A percentile compares a stretch with the other conserved stretches of the same genome.
phyloP scores from a whole-genome alignment of 495 filamentous ascomycete genomes.

The Baudoinia panamericana region DNA sequence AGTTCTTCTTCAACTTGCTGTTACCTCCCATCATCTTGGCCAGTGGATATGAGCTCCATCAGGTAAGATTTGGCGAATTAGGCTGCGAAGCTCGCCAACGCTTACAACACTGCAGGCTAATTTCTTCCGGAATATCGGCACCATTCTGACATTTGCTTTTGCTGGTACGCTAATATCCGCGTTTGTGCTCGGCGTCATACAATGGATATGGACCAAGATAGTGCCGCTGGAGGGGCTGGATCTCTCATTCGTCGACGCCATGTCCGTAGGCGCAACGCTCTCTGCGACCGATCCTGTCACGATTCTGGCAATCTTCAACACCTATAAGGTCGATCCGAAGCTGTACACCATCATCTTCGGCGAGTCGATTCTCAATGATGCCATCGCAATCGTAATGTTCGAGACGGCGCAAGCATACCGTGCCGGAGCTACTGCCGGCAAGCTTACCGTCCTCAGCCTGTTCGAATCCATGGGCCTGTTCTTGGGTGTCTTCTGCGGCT shows the following conservation, averaged over 20 bases:
- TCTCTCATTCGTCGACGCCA: conserved; percentile 83
- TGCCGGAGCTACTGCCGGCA: conserved; percentile 45
- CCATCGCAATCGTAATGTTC: conserved; percentile 94
- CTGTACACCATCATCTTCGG: conserved; percentile 97
- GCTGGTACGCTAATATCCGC: conserved; percentile 96
- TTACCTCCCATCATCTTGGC: conserved; percentile 95
- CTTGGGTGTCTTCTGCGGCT: conserved; percentile 90
- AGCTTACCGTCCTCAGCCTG: conserved; percentile 57
- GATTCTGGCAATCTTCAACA: conserved; percentile 95
- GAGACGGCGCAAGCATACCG: conserved; percentile 88
- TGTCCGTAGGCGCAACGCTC: conserved; percentile 87
- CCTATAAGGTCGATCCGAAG: conserved; percentile 97
- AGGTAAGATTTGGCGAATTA: conserved; percentile 35
- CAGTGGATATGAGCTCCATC: conserved; percentile 93
- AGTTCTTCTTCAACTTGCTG: conserved; percentile 97
- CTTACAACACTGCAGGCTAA: conserved; percentile 44
- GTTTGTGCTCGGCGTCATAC: conserved; percentile 71
- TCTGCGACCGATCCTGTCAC: conserved; percentile 96
- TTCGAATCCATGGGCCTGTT: conserved; percentile 90
- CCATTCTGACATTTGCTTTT: conserved; percentile 96
- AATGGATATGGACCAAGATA: conserved; percentile 79
- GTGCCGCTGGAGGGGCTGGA: conserved; percentile 72
- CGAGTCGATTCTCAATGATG: conserved; percentile 95
- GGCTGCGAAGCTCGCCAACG: neutral
- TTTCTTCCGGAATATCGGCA: conserved; percentile 96